Base-by-base conservation (phyloP, 2,329 filamentous ascomycete genomes). In the Helminthosporium solani region DNA sequence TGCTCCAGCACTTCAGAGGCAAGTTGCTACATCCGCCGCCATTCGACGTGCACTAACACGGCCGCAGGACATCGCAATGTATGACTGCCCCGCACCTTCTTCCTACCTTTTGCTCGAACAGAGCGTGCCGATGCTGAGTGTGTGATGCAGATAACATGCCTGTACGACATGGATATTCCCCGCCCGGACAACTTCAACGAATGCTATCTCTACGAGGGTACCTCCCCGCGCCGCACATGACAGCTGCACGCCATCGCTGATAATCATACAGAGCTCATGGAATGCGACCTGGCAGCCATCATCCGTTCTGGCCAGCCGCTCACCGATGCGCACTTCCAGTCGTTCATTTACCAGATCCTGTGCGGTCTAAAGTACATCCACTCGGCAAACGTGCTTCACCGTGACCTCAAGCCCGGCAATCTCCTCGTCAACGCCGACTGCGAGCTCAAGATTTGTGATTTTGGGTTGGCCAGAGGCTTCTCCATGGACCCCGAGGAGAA, bases 121-220 rank as follows among this genome's bases (percentile, higher is more conserved):
- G 54, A 31, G 28, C 40, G 27, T 46, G 40, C 46, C 25, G 12
- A 57, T 48, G 60, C 74, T 80, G 68, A 77, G 61, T 43, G 44
- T 44, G 40, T 36, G 33, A 33, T 35, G 44, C 56, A 96, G 91
- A 99, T 99, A 72, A 97, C 94, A 68, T 99, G 94, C 73, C 80
- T 99, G 53, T 99, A 96, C 73, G 94, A 99, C 73, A 97, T 99
- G 94, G 94, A 99, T 70, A 97, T 99, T 70, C 94, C 94, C 40
- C 84, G 90, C 63, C 92, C 92, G 23, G 90, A 96, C 52, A 95
- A 94, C 77, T 99, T 97, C 79, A 99, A 99, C 73, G 94, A 99
- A 77, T 95, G 90, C 44, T 99, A 99, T 73, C 83, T 99, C 50
- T 99, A 99, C 68, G 94, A 99, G 78, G 94, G 94, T 95, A 60